phyloP scores from a whole-genome alignment of 129 eudicot genomes.

The Chrysanthemum lavandulifolium region DNA sequence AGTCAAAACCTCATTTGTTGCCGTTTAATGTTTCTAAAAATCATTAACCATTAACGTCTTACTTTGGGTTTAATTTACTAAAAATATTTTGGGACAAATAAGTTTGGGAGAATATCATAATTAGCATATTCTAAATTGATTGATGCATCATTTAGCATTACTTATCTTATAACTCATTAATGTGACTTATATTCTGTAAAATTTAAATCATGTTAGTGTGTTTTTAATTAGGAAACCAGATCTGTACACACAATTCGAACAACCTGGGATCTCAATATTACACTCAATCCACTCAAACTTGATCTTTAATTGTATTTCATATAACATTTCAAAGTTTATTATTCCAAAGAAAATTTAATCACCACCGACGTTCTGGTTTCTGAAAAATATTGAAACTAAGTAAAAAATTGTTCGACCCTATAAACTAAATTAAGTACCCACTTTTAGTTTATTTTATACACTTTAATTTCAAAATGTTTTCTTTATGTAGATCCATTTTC shows the following conservation, averaged over 20 bases:
- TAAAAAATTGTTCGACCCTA: neutral
- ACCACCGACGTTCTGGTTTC: conserved; percentile 12
- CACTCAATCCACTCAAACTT: conserved; percentile 17
- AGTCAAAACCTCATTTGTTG: too few relatives aligned
- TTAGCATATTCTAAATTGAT: too few relatives aligned
- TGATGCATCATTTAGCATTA: too few relatives aligned
- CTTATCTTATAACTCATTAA: too few relatives aligned
- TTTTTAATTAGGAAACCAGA: conserved; percentile 29
- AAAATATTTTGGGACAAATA: too few relatives aligned
- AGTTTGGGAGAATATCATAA: too few relatives aligned
- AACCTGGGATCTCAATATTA: conserved; percentile 33
- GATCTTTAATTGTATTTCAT: neutral
- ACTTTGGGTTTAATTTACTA: too few relatives aligned
- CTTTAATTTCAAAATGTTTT: too few relatives aligned
- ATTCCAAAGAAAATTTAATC: neutral
- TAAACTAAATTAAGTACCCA: neutral
- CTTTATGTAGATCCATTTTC: neutral
- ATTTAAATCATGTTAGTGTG: conserved; percentile 18
- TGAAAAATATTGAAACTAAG: too few relatives aligned
- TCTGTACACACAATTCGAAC: conserved; percentile 39
- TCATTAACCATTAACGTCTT: too few relatives aligned
- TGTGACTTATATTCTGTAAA: neutral
- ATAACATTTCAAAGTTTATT: conserved; percentile 3
- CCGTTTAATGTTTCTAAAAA: too few relatives aligned
- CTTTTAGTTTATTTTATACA: neutral